Evolutionary conservation across 1,284 basidiomycete genomes (phyloP).

Genomic region (Ganoderma boninense): DNA sequence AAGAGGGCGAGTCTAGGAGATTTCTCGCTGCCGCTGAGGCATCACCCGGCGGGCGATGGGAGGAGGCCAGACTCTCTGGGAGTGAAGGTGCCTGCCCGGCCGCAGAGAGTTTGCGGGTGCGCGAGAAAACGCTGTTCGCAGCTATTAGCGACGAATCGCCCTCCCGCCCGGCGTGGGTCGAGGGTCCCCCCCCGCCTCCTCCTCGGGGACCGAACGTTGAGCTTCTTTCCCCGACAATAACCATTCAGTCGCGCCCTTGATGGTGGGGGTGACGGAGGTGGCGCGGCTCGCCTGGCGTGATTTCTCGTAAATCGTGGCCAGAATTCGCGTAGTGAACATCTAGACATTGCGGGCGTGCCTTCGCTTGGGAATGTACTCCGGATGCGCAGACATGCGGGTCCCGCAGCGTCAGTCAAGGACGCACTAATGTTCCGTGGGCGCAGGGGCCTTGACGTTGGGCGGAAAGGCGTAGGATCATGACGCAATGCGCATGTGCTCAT

Average conservation of each 20-base stretch:
- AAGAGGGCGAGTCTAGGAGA: background rate
- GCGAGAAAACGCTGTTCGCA: slow-evolving; percentile 9
- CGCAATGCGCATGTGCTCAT: slow-evolving; percentile 1
- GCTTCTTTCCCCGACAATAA: background rate
- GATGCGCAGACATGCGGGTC: background rate
- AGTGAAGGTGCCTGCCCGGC: background rate
- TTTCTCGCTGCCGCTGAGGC: background rate
- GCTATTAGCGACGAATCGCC: background rate
- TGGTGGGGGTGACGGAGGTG: background rate
- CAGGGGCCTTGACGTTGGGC: background rate
- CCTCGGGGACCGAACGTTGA: background rate
- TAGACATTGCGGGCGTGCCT: background rate
- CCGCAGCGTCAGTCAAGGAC: background rate
- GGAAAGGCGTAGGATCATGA: slow-evolving; percentile 2
- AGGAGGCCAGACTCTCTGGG: background rate
- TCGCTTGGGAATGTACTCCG: background rate
- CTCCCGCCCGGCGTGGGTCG: background rate
- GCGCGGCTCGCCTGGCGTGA: background rate
- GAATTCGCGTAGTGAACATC: background rate
- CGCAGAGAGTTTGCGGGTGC: background rate
- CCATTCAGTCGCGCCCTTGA: slow-evolving; percentile 2
- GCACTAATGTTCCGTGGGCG: background rate
- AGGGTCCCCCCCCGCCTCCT: background rate
- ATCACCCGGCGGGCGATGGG: background rate
- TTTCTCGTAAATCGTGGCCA: background rate